Base-by-base conservation (phyloP, 148 eudicot species). In the Rheum nobile region DNA sequence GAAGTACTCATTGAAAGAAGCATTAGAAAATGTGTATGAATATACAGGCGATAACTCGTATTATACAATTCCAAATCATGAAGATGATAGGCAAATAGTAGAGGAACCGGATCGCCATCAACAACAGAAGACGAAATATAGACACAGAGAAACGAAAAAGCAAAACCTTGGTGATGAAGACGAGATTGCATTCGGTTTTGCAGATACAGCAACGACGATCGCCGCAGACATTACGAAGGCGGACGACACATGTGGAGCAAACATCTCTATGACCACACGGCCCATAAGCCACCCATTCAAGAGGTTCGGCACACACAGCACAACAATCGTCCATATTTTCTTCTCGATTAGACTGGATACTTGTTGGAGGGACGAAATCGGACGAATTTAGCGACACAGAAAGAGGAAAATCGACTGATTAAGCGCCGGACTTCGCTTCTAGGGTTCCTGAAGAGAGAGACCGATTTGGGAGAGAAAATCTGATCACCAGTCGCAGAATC, bases 251-350 rank as follows among this genome's bases (percentile, higher is more conserved):
- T 52, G 94, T 96, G 22, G 99, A 92, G 75, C 99, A 96, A 0
- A 96, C 97, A 48, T 96, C 99, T 35, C 88, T 86, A 78, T 96
- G 97, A 19, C 96, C 97, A 28, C 99, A 92, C 0, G 84, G 71
- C 1, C 97, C 97, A 47, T 92, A 96, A 0, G 94, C 96, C 13
- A 95, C 97, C 99, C 99, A 96, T 80, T 96, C 97, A 13, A 71
- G 73, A 39, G 73, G 50, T 8, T 71, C 73, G 19, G 73, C 73
- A 8, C 73, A 71, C n/a, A 71, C 73, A 43, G 37, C 73, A 71
- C 73, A 71, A 2, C 73, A 38, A 71, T 71, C 73, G 5, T 71
- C 73, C 73, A 71, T 71, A 4, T 22, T 41, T 32, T 26, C 32
- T 37, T 41, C 46, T 69, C 9, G 65, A 26, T 55, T 55, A 32